Conservation (phyloP, 768 basidiomycete genomes). For the Gloeostereum incarnatum region DNA sequence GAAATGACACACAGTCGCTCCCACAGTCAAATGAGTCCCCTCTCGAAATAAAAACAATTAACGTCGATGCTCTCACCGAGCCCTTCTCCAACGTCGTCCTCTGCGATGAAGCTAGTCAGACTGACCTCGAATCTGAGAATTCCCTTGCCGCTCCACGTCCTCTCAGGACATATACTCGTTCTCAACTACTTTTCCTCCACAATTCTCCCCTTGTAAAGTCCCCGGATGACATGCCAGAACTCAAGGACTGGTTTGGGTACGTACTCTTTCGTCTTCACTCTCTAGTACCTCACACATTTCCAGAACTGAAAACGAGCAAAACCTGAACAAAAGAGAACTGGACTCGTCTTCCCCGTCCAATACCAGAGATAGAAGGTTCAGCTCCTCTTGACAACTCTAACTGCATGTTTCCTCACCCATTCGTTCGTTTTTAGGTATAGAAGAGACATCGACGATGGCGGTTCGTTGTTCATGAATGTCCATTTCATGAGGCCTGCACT, state of each 20-base stretch:
- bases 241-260: conserved; percentile 88
- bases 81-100: neutral
- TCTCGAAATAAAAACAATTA: neutral
- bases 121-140: conserved; percentile 12
- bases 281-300: conserved; percentile 15
- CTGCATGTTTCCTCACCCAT: conserved; percentile 9
- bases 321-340: conserved; percentile 56
- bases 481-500: neutral
- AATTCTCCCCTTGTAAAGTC: conserved; percentile 68
- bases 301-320: conserved; percentile 56
- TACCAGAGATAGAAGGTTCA: conserved; percentile 63
- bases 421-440: conserved; percentile 45
- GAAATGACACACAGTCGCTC: conserved; percentile 2
- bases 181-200: conserved; percentile 57
- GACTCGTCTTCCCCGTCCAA: conserved; percentile 46
- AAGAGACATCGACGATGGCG: conserved; percentile 67
- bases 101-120: conserved; percentile 15
- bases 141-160: conserved; percentile 23
- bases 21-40: neutral
- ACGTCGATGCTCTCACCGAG: too few relatives aligned
- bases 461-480: conserved; percentile 24
- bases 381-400: conserved; percentile 9
- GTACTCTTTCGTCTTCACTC: conserved; percentile 18
- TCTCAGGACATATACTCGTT: conserved; percentile 60
- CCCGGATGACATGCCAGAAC: conserved; percentile 68